These are phyloP conservation scores for Grosmannia huntii DNA, from an alignment of 2,329 filamentous ascomycete genomes.

Conservation along the genomic window DNA sequence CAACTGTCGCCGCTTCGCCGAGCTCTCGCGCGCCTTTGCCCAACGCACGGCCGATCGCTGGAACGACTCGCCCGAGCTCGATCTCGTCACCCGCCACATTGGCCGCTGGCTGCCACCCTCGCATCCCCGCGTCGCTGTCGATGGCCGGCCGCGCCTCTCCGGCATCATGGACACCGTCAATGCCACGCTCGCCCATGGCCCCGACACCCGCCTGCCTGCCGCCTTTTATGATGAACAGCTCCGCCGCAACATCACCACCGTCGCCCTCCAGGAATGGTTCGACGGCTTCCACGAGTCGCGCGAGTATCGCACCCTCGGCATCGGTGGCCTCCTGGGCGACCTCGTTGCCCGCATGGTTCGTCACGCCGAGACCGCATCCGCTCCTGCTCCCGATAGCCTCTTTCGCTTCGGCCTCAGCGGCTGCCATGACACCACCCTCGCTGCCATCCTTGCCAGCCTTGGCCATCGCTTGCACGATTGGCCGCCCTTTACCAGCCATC, in stretches of 20 bases:
- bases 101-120: slow-evolving; percentile 76
- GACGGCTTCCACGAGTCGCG: slow-evolving; percentile 68
- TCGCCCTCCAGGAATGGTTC: slow-evolving; percentile 89
- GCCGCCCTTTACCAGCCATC: slow-evolving; percentile 88
- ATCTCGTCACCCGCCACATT: slow-evolving; percentile 63
- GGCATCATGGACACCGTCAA: slow-evolving; percentile 95
- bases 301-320: slow-evolving; percentile 83
- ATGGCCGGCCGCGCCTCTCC: slow-evolving; percentile 69
- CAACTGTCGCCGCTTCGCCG: slow-evolving; percentile 59
- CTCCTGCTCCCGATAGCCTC: slow-evolving; percentile 16
- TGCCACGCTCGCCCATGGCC: slow-evolving; percentile 72
- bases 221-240: slow-evolving; percentile 78
- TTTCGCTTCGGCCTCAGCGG: slow-evolving; percentile 71
- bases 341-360: slow-evolving; percentile 63
- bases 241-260: slow-evolving; percentile 55
- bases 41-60: slow-evolving; percentile 58
- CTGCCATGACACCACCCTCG: slow-evolving; percentile 90
- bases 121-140: slow-evolving; percentile 59
- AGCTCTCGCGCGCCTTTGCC: slow-evolving; percentile 57
- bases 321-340: slow-evolving; percentile 75
- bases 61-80: slow-evolving; percentile 71
- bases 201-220: slow-evolving; percentile 61
- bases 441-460: slow-evolving; percentile 61
- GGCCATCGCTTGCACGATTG: slow-evolving; percentile 64
- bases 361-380: slow-evolving; percentile 43